phyloP scores from a whole-genome alignment of 495 filamentous ascomycete species.

The Articulospora tetracladia region DNA sequence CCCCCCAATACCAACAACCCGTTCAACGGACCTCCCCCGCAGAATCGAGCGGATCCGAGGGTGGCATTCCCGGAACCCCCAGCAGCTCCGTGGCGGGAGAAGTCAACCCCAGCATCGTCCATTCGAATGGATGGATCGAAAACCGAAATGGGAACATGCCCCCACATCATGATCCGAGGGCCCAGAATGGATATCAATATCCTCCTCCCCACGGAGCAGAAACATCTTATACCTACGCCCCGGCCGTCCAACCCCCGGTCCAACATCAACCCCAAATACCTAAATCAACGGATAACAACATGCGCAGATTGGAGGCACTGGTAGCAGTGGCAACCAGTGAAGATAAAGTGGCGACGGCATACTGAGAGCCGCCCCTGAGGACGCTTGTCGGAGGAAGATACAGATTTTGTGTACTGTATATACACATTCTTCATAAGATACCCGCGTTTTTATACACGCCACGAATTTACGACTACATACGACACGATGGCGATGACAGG shows the following conservation, averaged over 20 bases:
- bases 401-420: conserved; percentile 21
- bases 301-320: conserved; percentile 75
- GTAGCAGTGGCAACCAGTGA: conserved; percentile 89
- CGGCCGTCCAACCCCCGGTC: conserved; percentile 10
- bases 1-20: conserved; percentile 11
- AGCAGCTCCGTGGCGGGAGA: conserved; percentile 10
- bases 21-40: conserved; percentile 60
- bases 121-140: conserved; percentile 23
- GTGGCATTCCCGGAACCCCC: conserved; percentile 31
- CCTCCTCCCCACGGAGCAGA: conserved; percentile 6
- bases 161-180: not conserved
- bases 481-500: not conserved
- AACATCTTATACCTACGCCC: conserved; percentile 16
- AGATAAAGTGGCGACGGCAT: conserved; percentile 50
- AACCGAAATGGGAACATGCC: conserved; percentile 4
- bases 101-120: conserved; percentile 21
- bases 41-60: conserved; percentile 70
- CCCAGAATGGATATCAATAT: conserved; percentile 5
- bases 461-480: conserved; percentile 18
- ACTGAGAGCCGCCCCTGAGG: not conserved
- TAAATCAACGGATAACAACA: conserved; percentile 42
- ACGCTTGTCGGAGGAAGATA: not conserved
- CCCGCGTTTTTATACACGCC: conserved; percentile 24
- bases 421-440: conserved; percentile 27
- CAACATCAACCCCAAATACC: conserved; percentile 21